A percentile compares a stretch with the other conserved stretches of the same genome.
Evolutionary conservation across 2,329 filamentous ascomycete genomes (phyloP).

Genomic region (Macrophomina phaseolina): DNA sequence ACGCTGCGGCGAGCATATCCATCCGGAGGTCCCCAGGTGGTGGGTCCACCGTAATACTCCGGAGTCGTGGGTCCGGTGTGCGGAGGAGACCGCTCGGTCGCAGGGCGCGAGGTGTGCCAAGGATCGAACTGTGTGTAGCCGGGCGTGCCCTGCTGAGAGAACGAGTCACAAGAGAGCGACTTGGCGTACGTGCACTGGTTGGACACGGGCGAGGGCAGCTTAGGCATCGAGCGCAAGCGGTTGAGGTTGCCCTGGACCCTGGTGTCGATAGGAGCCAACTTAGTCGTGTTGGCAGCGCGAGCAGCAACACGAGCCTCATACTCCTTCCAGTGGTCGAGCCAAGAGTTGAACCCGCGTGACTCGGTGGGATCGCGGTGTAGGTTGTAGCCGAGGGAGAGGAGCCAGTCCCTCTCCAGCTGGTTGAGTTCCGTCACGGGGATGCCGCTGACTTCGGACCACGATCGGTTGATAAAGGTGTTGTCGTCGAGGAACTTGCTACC

Average conservation of each 20-base stretch:
- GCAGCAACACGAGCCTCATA: conserved; percentile 61
- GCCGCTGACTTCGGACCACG: conserved; percentile 93
- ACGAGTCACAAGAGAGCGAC: conserved; percentile 46
- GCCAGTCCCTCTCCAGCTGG: conserved; percentile 84
- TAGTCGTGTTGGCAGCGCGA: conserved; percentile 44
- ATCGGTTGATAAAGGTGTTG: conserved; percentile 97
- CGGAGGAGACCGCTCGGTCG: conserved; percentile 56
- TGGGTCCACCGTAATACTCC: conserved; percentile 56
- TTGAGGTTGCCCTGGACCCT: conserved; percentile 57
- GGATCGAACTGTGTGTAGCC: conserved; percentile 48
- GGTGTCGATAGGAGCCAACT: conserved; percentile 69
- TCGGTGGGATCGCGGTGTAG: conserved; percentile 85
- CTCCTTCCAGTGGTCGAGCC: conserved; percentile 70
- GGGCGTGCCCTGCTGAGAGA: conserved; percentile 39
- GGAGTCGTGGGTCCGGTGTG: conserved; percentile 61
- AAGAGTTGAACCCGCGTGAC: conserved; percentile 71
- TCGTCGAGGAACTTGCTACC: conserved; percentile 97
- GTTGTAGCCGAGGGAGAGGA: conserved; percentile 79
- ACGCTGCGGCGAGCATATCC: conserved; percentile 50
- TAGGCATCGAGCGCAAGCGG: conserved; percentile 24
- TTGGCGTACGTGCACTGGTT: conserved; percentile 45
- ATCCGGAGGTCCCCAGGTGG: conserved; percentile 55
- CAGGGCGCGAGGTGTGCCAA: conserved; percentile 43
- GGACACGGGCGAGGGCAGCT: conserved; percentile 25
- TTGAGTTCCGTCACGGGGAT: conserved; percentile 86